Evolutionary conservation across 1,139 yeast genomes (phyloP).

Genomic region (Spencermartinsiella ligniputridi): DNA sequence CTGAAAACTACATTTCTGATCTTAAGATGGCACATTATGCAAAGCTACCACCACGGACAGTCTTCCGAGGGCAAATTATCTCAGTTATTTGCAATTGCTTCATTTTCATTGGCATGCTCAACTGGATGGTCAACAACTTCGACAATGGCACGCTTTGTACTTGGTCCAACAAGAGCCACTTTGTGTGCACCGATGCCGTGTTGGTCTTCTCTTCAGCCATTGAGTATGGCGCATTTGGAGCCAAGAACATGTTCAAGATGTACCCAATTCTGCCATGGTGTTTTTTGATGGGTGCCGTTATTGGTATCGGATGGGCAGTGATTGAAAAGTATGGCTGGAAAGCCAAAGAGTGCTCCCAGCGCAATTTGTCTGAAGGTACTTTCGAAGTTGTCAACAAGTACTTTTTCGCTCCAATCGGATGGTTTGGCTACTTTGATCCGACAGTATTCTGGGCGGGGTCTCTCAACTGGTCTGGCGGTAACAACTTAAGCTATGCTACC

Average conservation of each 20-base stretch:
- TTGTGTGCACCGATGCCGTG: conserved; percentile 37
- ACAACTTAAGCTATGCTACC: conserved; percentile 46
- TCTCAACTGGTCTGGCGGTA: conserved; percentile 42
- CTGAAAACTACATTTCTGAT: conserved; percentile 45
- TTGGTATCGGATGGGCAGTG: conserved; percentile 31
- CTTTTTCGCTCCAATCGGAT: conserved; percentile 38
- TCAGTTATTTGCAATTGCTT: conserved; percentile 37
- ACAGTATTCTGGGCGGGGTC: conserved; percentile 48
- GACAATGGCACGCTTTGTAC: conserved; percentile 36
- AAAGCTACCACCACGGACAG: conserved; percentile 52
- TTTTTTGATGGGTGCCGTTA: conserved; percentile 40
- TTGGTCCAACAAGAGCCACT: conserved; percentile 34
- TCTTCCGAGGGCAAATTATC: conserved; percentile 50
- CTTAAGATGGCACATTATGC: conserved; percentile 53
- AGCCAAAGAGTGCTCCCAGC: conserved; percentile 13
- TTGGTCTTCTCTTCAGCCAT: conserved; percentile 49
- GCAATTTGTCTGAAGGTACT: conserved; percentile 1
- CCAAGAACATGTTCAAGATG: conserved; percentile 46
- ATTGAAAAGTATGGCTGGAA: conserved; percentile 23
- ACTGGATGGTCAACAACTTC: conserved; percentile 46
- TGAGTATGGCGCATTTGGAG: conserved; percentile 65
- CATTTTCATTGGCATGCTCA: conserved; percentile 44
- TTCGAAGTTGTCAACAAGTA: conserved; percentile 24
- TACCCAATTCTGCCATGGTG: conserved; percentile 45
- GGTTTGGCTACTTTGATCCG: conserved; percentile 41